Evolutionary conservation across 1,139 yeast genomes (phyloP).

Genomic region (Hansenula anomala): DNA sequence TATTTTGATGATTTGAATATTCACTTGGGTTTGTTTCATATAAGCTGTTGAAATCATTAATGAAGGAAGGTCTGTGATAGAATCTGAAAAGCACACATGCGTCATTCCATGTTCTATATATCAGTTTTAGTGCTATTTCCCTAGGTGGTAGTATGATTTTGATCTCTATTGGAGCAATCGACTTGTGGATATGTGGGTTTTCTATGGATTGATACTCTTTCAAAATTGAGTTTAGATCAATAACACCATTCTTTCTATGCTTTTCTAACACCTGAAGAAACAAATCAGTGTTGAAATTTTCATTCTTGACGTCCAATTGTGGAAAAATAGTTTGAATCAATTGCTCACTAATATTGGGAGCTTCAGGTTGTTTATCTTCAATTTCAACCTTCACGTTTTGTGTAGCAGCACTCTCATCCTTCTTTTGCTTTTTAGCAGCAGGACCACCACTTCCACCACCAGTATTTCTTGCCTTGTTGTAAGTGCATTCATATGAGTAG

Average conservation of each 20-base stretch:
- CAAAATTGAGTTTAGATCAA: conserved; percentile 14
- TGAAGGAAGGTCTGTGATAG: conserved; percentile 77
- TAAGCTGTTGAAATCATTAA: conserved; percentile 50
- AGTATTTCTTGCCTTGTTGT: conserved; percentile 31
- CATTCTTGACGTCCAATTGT: conserved; percentile 41
- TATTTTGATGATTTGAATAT: conserved; percentile 69
- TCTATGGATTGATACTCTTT: conserved; percentile 11
- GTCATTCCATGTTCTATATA: conserved; percentile 77
- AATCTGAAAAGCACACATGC: conserved; percentile 83
- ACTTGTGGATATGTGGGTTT: conserved; percentile 3
- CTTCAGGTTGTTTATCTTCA: too few relatives aligned
- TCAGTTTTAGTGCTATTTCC: conserved; percentile 63
- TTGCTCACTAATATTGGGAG: conserved; percentile 5
- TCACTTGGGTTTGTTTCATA: conserved; percentile 65
- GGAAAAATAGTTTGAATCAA: conserved; percentile 42
- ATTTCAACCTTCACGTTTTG: neutral
- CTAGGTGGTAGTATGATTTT: conserved; percentile 68
- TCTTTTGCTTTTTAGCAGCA: conserved; percentile 21
- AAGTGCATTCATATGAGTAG: conserved; percentile 62
- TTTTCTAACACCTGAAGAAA: conserved; percentile 24
- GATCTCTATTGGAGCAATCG: conserved; percentile 28
- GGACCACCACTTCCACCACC: too few relatives aligned
- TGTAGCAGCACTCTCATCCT: neutral
- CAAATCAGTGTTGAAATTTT: conserved; percentile 42
- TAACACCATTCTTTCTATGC: conserved; percentile 12